Conservation (phyloP, 805 yeast species). For the Middelhovenomyces tepae region DNA sequence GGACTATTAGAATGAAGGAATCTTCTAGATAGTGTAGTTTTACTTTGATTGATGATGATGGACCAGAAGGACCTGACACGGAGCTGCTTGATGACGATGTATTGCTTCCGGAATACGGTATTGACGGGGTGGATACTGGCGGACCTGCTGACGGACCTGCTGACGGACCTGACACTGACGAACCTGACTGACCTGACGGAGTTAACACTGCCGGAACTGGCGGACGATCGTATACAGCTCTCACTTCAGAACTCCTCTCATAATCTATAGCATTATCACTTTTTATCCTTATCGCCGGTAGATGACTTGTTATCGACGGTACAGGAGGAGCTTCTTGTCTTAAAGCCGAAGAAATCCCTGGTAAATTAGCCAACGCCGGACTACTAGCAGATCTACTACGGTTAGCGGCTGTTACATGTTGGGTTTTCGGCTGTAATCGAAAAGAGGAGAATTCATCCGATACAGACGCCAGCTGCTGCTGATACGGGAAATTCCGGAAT, state of each 20-base stretch:
- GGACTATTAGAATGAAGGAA: constrained; percentile 57
- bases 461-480: constrained; percentile 3
- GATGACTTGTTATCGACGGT: too few species aligned
- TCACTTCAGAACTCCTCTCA: constrained; percentile 2
- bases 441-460: constrained; percentile 1
- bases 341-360: too few species aligned
- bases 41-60: constrained; percentile 26
- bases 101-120: constrained; percentile 23
- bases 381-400: too few species aligned
- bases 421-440: too few species aligned
- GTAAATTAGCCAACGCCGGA: too few species aligned
- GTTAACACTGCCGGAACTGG: constrained; percentile 1
- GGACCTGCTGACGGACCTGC: constrained; percentile 11
- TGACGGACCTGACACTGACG: constrained; percentile 5
- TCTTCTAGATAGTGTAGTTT: constrained; percentile 28
- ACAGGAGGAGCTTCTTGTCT: too few species aligned
- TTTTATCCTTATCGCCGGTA: not conserved
- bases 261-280: constrained; percentile 5
- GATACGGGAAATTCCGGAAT: constrained; percentile 1
- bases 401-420: too few species aligned
- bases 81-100: constrained; percentile 15
- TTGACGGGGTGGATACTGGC: constrained; percentile 12
- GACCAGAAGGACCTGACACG: too few species aligned
- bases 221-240: constrained; percentile 4
- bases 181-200: constrained; percentile 1